phyloP scores from a whole-genome alignment of 768 basidiomycete species.

The Gloeostereum incarnatum region DNA sequence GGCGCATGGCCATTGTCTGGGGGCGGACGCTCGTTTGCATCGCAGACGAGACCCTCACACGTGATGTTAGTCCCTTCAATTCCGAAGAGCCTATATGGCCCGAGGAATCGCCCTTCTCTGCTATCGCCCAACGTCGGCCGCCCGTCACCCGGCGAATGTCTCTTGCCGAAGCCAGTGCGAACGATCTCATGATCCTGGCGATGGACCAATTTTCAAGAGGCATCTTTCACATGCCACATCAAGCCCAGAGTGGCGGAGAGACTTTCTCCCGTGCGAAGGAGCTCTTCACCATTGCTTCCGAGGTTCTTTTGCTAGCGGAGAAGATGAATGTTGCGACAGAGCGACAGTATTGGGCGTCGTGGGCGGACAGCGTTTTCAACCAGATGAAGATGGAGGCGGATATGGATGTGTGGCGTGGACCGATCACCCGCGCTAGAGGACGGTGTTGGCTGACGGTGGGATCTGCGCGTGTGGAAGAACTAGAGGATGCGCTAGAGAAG shows the following conservation, averaged over 20 bases:
- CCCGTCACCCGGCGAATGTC: constrained; percentile 41
- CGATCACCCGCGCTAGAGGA: constrained; percentile 37
- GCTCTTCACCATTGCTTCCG: constrained; percentile 53
- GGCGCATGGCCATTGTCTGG: constrained; percentile 62
- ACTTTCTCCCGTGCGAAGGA: constrained; percentile 48
- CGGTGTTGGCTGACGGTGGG: constrained; percentile 50
- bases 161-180: constrained; percentile 27
- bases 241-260: constrained; percentile 15
- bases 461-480: constrained; percentile 41
- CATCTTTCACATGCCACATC: constrained; percentile 65
- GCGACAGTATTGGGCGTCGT: constrained; percentile 46
- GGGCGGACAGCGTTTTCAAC: constrained; percentile 51
- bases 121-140: constrained; percentile 37
- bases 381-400: constrained; percentile 60
- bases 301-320: constrained; percentile 52
- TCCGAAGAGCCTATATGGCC: constrained; percentile 40
- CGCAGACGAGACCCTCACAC: constrained; percentile 39
- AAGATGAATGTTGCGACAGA: constrained; percentile 34
- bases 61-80: constrained; percentile 15
- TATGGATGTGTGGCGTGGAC: constrained; percentile 38
- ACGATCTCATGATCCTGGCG: constrained; percentile 49
- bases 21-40: constrained; percentile 55
- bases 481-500: constrained; percentile 35
- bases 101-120: constrained; percentile 38
- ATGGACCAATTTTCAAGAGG: constrained; percentile 65